A percentile compares a stretch with the other conserved stretches of the same genome.
phyloP scores from a whole-genome alignment of 768 basidiomycete species.

The Leucocoprinus birnbaumii region DNA sequence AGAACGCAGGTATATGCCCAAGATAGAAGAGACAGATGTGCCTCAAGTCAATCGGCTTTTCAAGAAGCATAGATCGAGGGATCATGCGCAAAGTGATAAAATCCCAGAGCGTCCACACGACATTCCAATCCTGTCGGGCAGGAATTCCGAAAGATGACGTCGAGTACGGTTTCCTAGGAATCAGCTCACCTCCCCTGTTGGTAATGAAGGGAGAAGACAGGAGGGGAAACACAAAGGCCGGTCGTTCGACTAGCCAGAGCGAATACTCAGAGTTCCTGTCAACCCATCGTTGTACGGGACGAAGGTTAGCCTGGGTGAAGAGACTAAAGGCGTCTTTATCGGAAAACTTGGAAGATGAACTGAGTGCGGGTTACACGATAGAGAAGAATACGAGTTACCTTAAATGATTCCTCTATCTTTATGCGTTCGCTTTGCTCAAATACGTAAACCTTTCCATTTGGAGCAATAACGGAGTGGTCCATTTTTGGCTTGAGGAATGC shows the following conservation, averaged over 20 bases:
- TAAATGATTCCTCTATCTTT: constrained; percentile 84
- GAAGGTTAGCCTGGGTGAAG: constrained; percentile 73
- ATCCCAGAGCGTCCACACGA: constrained; percentile 90
- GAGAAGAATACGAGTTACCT: constrained; percentile 45
- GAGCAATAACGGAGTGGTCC: constrained; percentile 54
- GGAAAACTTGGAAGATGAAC: constrained; percentile 59
- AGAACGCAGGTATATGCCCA: constrained; percentile 90
- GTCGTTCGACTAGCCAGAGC: constrained; percentile 89
- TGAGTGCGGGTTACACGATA: not conserved
- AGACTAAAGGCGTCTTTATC: constrained; percentile 64
- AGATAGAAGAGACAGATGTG: constrained; percentile 98
- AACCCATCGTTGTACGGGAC: constrained; percentile 84
- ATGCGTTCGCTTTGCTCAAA: constrained; percentile 76
- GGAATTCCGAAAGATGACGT: constrained; percentile 66
- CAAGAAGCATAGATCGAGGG: constrained; percentile 76
- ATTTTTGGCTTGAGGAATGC: constrained; percentile 75
- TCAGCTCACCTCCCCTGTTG: constrained; percentile 5
- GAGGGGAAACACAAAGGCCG: constrained; percentile 73
- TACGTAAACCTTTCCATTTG: constrained; percentile 39
- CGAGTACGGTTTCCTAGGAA: constrained; percentile 1
- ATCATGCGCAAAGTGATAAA: constrained; percentile 84
- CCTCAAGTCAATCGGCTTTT: constrained; percentile 90
- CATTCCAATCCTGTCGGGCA: constrained; percentile 72
- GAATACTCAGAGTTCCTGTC: constrained; percentile 73
- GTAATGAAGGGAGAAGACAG: constrained; percentile 37